A percentile compares a stretch with the other conserved stretches of the same genome.
phyloP scores from a whole-genome alignment of 257 asterid species.

The Solanum chiquidenum region DNA sequence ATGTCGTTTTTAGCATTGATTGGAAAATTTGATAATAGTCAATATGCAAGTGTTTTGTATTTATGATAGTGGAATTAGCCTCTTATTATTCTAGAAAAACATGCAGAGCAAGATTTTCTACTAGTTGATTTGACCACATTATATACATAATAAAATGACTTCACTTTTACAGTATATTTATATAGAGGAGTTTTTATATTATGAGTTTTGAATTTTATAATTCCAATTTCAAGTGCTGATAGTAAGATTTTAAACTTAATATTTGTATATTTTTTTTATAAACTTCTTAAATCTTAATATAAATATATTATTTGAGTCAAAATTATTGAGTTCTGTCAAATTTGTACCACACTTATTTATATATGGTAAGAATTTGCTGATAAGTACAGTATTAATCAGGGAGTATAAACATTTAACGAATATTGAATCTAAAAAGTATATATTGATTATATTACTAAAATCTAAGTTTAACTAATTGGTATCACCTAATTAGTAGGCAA shows the following conservation, averaged over 20 bases:
- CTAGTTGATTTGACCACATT: neutral
- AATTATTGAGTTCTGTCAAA: no score
- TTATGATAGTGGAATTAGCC: neutral
- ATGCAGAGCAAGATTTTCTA: neutral
- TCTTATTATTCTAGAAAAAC: neutral
- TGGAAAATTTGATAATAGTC: neutral
- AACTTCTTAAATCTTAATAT: no score
- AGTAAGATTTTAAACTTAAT: no score
- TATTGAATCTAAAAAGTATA: no score
- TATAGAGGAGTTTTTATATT: no score
- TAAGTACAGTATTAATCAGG: neutral
- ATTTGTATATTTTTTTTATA: no score
- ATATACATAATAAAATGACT: neutral
- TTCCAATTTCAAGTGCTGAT: neutral
- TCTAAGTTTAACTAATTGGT: neutral
- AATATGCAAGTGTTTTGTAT: neutral
- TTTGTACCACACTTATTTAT: no score
- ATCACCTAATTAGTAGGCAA: neutral
- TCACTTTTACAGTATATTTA: neutral
- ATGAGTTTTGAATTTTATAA: neutral
- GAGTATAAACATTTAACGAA: no score
- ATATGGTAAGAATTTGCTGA: neutral
- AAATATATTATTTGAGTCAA: no score
- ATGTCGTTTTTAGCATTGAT: neutral
- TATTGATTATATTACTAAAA: neutral